Conservation (phyloP, 768 basidiomycete species). For the Tephrocybe sp. region DNA sequence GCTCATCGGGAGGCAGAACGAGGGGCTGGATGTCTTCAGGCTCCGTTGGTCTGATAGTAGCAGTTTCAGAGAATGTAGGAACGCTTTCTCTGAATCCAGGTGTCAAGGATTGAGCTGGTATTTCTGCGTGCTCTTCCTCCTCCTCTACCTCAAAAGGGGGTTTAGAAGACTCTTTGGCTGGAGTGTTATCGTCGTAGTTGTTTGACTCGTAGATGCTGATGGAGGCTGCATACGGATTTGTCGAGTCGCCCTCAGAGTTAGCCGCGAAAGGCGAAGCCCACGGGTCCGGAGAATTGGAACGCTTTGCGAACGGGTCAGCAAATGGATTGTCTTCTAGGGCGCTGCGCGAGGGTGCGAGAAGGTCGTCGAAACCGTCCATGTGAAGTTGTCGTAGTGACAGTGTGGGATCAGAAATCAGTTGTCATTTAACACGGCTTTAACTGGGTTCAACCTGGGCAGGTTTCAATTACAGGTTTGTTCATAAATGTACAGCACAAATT, state of each 20-base stretch:
- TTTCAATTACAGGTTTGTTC: neutral
- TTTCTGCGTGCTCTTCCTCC: constrained; percentile 34
- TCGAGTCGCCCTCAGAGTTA: constrained; percentile 25
- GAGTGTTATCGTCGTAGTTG: constrained; percentile 23
- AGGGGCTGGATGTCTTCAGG: constrained; percentile 29
- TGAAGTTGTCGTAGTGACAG: constrained; percentile 1
- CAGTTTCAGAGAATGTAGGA: constrained; percentile 42
- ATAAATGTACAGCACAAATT: constrained; percentile 6
- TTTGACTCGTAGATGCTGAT: constrained; percentile 24
- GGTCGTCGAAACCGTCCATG: constrained; percentile 82
- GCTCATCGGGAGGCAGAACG: constrained; percentile 12
- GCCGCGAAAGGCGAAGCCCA: constrained; percentile 64
- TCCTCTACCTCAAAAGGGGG: constrained; percentile 24
- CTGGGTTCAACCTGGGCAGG: neutral
- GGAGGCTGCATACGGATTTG: constrained; percentile 27
- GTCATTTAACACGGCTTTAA: too few relatives aligned
- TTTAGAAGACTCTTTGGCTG: constrained; percentile 34
- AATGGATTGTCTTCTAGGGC: constrained; percentile 77
- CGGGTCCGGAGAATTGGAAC: constrained; percentile 72
- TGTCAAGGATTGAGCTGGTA: constrained; percentile 27
- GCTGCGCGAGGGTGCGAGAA: constrained; percentile 59
- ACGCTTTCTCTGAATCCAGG: constrained; percentile 61
- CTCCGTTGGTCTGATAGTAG: constrained; percentile 39
- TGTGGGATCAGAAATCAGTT: neutral
- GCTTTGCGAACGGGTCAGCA: constrained; percentile 67